Conservation (phyloP, 208 protist species). For the Leishmania turanica region DNA sequence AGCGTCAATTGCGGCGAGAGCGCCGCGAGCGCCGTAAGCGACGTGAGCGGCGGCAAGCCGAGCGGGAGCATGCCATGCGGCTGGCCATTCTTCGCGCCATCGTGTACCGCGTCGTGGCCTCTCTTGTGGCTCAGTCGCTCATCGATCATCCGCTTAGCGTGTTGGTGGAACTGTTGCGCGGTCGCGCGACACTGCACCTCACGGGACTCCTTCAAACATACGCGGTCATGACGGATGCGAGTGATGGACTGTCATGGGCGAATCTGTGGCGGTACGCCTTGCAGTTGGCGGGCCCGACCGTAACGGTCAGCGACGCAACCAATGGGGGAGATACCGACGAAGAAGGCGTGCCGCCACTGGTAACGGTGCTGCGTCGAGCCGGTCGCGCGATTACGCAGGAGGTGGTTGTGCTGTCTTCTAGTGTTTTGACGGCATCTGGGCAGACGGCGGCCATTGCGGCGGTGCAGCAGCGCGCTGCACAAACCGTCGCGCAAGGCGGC, state of each 20-base stretch:
- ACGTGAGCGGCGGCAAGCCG: slow-evolving; percentile 30
- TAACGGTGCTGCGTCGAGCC: slow-evolving; percentile 46
- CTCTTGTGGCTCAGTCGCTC: slow-evolving; percentile 61
- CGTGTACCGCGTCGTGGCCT: slow-evolving; percentile 65
- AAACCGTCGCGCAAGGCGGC: slow-evolving; percentile 23
- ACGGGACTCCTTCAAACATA: slow-evolving; percentile 58
- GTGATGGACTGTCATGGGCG: slow-evolving; percentile 17
- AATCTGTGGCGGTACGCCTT: slow-evolving; percentile 16
- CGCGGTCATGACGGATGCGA: slow-evolving; percentile 28
- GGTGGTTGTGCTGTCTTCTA: slow-evolving; percentile 32
- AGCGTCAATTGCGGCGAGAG: slow-evolving; percentile 26
- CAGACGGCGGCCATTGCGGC: slow-evolving; percentile 45
- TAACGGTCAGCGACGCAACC: too few relatives aligned
- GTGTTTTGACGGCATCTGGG: slow-evolving; percentile 40
- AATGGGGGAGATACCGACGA: slow-evolving; percentile 12
- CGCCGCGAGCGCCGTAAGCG: slow-evolving; percentile 12
- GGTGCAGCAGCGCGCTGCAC: slow-evolving; percentile 32
- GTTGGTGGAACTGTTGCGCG: slow-evolving; percentile 64
- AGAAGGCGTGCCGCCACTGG: slow-evolving; percentile 33
- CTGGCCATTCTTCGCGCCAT: slow-evolving; percentile 70
- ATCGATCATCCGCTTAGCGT: slow-evolving; percentile 79
- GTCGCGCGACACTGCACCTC: slow-evolving; percentile 72
- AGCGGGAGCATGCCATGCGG: slow-evolving; percentile 32
- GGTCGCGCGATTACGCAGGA: slow-evolving; percentile 53
- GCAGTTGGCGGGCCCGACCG: not conserved